phyloP scores from a whole-genome alignment of 2,329 filamentous ascomycete genomes.

The Alternaria panax region DNA sequence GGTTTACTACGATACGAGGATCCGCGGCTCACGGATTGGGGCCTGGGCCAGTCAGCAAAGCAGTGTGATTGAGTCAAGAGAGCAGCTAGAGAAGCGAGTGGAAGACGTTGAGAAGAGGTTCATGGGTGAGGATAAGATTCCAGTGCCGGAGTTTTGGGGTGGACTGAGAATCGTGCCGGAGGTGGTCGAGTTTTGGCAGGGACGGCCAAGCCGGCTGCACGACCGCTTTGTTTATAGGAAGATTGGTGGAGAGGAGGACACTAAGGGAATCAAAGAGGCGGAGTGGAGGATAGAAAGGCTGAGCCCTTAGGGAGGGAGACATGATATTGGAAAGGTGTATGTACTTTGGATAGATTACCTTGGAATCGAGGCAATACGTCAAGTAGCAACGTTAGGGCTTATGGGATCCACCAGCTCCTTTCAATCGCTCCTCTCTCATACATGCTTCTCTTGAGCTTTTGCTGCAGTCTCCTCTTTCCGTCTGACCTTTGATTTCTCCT shows the following conservation, averaged over 20 bases:
- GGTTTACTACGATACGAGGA: constrained; percentile 69
- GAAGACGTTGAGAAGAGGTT: constrained; percentile 78
- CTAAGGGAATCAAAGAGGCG: constrained; percentile 1
- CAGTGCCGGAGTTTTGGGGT: constrained; percentile 94
- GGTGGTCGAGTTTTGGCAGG: constrained; percentile 95
- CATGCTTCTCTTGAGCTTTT: not conserved
- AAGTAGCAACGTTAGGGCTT: not conserved
- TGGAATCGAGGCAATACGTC: not conserved
- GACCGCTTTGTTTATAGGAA: constrained; percentile 89
- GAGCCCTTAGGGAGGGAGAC: constrained; percentile 64
- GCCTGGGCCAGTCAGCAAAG: constrained; percentile 96
- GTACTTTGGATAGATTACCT: not conserved
- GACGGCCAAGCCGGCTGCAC: constrained; percentile 85
- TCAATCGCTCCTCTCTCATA: not conserved
- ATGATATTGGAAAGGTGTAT: not conserved
- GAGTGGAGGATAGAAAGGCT: constrained; percentile 74
- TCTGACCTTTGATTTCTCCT: not conserved
- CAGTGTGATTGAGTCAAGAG: constrained; percentile 72
- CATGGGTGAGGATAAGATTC: constrained; percentile 77
- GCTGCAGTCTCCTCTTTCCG: not conserved
- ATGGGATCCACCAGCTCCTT: not conserved
- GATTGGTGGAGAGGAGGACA: constrained; percentile 51
- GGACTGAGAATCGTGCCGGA: constrained; percentile 86
- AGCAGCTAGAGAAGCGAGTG: constrained; percentile 78
- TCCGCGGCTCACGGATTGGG: constrained; percentile 82